phyloP scores from a whole-genome alignment of 2,329 filamentous ascomycete genomes.

The Grosmannia clavigera region DNA sequence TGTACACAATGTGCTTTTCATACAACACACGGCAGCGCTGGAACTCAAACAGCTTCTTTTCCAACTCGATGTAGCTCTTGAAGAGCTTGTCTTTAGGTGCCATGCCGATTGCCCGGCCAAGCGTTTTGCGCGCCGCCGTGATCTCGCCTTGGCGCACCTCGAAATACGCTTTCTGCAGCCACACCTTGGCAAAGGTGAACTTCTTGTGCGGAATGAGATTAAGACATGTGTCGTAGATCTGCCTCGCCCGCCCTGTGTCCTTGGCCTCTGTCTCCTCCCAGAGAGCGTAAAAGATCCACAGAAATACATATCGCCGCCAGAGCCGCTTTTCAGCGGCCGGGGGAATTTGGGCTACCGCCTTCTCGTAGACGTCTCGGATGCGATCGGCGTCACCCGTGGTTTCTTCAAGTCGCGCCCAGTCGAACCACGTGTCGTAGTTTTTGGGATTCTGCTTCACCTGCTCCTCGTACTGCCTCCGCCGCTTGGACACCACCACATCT shows the following conservation, averaged over 20 bases:
- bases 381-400: constrained; percentile 68
- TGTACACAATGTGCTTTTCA: constrained; percentile 89
- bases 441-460: constrained; percentile 87
- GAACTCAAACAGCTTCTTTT: constrained; percentile 91
- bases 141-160: constrained; percentile 81
- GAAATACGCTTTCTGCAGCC: constrained; percentile 88
- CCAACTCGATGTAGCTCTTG: constrained; percentile 83
- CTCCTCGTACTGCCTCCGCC: constrained; percentile 86
- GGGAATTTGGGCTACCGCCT: constrained; percentile 88
- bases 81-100: constrained; percentile 95
- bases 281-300: constrained; percentile 95
- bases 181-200: constrained; percentile 95
- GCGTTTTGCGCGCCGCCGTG: constrained; percentile 67
- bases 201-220: constrained; percentile 86
- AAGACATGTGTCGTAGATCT: constrained; percentile 84
- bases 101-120: constrained; percentile 84
- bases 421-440: constrained; percentile 96
- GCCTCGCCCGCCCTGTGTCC: constrained; percentile 65
- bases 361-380: constrained; percentile 85
- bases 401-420: constrained; percentile 86
- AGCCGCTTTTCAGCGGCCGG: constrained; percentile 94
- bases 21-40: constrained; percentile 80
- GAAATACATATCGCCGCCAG: constrained; percentile 93
- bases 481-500: constrained; percentile 89
- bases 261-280: constrained; percentile 85